Conservation (phyloP, 148 eudicot genomes). For the Agrostemma githago region DNA sequence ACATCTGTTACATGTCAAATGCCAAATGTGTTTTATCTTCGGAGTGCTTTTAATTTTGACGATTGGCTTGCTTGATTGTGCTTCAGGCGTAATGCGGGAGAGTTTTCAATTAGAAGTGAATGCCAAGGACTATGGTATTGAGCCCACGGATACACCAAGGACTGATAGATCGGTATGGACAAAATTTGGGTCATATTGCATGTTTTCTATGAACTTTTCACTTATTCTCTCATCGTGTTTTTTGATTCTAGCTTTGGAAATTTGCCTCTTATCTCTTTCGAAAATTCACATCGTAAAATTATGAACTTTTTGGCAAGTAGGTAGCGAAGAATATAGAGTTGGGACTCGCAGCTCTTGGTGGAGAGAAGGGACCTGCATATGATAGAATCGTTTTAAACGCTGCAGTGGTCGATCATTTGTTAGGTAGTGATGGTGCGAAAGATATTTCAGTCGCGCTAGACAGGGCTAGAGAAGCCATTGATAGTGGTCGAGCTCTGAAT, state of each 20-base stretch:
- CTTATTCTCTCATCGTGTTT: background rate
- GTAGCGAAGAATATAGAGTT: constrained; percentile 80
- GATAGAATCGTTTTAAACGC: constrained; percentile 85
- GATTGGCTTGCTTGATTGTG: constrained; percentile 12
- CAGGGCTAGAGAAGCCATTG: constrained; percentile 89
- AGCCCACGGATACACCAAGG: constrained; percentile 89
- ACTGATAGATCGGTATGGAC: constrained; percentile 86
- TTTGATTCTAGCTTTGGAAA: background rate
- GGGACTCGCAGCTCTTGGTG: constrained; percentile 82
- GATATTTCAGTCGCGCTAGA: constrained; percentile 62
- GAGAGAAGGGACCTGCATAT: constrained; percentile 93
- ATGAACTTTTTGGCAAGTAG: constrained; percentile 28
- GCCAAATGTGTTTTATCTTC: background rate
- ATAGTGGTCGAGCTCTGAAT: constrained; percentile 78
- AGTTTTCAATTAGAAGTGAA: constrained; percentile 65
- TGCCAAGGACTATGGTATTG: constrained; percentile 81
- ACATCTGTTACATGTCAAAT: background rate
- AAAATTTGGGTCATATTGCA: background rate
- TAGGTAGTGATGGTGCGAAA: constrained; percentile 82
- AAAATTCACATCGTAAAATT: background rate
- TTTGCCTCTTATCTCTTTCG: background rate
- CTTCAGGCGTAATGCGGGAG: constrained; percentile 82
- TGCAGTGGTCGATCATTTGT: constrained; percentile 86
- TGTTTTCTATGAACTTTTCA: no score
- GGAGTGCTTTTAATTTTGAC: background rate